These are phyloP conservation scores for Penicillium psychrofluorescens DNA, from an alignment of 495 filamentous ascomycete genomes.

Conservation along the genomic window DNA sequence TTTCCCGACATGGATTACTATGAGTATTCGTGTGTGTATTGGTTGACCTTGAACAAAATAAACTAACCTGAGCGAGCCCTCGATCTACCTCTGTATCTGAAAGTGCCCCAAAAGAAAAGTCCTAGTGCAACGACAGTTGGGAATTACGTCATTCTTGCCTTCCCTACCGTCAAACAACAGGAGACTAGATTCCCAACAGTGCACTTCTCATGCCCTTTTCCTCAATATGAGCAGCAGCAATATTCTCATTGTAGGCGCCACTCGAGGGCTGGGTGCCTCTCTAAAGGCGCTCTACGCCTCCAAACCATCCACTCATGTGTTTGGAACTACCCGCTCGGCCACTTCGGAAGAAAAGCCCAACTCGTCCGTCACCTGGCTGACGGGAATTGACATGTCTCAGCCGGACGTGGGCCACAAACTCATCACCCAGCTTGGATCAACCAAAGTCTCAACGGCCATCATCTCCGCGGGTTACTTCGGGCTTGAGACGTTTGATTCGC, in stretches of 20 bases:
- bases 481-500: conserved; percentile 54
- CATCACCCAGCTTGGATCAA: conserved; percentile 32
- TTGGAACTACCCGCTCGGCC: conserved; percentile 51
- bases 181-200: neutral
- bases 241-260: conserved; percentile 60
- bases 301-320: conserved; percentile 40
- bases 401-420: conserved; percentile 48
- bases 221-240: conserved; percentile 7
- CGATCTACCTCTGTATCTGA: too few relatives aligned
- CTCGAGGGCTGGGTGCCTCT: conserved; percentile 57
- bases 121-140: neutral
- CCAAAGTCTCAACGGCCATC: conserved; percentile 49
- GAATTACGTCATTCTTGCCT: conserved; percentile 9
- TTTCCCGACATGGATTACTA: too few relatives aligned
- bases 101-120: too few relatives aligned
- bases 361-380: conserved; percentile 39
- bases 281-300: conserved; percentile 52
- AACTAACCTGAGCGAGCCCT: too few relatives aligned
- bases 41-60: too few relatives aligned
- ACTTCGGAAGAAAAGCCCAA: conserved; percentile 14
- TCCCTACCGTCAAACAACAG: conserved; percentile 1
- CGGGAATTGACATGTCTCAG: conserved; percentile 48
- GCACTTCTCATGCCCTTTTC: too few relatives aligned
- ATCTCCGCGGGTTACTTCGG: conserved; percentile 65
- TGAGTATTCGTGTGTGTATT: too few relatives aligned